These are phyloP conservation scores for Lepiota brunneoincarnata DNA, from an alignment of 768 basidiomycete genomes.

Conservation along the genomic window DNA sequence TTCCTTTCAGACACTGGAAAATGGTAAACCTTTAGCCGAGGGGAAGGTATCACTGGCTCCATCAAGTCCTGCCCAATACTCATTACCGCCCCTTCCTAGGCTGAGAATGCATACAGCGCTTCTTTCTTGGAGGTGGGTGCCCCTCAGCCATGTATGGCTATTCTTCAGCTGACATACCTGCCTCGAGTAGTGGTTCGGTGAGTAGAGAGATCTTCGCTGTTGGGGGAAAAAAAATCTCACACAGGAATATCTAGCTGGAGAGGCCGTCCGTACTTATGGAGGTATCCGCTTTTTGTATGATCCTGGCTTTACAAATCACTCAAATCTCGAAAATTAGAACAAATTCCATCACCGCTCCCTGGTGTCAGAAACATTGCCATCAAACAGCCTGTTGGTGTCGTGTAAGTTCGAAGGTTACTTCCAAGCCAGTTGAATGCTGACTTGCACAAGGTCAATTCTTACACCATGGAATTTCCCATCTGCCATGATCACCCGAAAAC, in stretches of 20 bases:
- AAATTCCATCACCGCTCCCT: slow-evolving; percentile 73
- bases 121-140: slow-evolving; percentile 74
- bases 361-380: slow-evolving; percentile 82
- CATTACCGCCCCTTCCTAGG: slow-evolving; percentile 40
- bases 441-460: slow-evolving; percentile 57
- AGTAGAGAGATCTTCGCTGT: slow-evolving; percentile 14
- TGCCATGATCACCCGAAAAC: slow-evolving; percentile 91
- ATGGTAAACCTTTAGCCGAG: slow-evolving; percentile 88
- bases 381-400: slow-evolving; percentile 84
- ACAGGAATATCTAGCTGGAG: slow-evolving; percentile 59
- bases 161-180: background rate
- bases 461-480: slow-evolving; percentile 96
- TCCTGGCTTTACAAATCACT: background rate
- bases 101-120: slow-evolving; percentile 83
- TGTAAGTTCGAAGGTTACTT: slow-evolving; percentile 26
- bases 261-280: slow-evolving; percentile 90
- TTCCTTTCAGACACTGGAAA: slow-evolving; percentile 76
- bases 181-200: slow-evolving; percentile 75
- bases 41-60: slow-evolving; percentile 54
- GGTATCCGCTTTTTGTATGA: slow-evolving; percentile 37
- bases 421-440: background rate
- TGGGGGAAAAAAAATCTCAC: slow-evolving; percentile 6
- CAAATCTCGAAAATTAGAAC: slow-evolving; percentile 43
- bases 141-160: background rate
- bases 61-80: background rate